phyloP scores from a whole-genome alignment of 768 basidiomycete genomes.

The Russula sp. region DNA sequence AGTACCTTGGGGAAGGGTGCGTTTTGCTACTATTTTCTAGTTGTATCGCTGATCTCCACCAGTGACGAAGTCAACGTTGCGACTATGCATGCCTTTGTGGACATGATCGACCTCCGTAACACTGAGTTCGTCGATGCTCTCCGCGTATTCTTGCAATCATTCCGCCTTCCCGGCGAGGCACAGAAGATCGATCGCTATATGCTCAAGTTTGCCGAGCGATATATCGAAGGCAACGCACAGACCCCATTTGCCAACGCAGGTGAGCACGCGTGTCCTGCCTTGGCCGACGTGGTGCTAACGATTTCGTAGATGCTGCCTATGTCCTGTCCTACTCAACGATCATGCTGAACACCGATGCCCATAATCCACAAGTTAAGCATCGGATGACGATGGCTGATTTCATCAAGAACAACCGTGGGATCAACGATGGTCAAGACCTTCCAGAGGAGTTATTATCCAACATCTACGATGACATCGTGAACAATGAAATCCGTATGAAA shows the following conservation, averaged over 20 bases:
- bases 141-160: slow-evolving; percentile 86
- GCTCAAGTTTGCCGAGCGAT: slow-evolving; percentile 98
- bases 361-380: slow-evolving; percentile 91
- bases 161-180: slow-evolving; percentile 94
- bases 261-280: slow-evolving; percentile 39
- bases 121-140: slow-evolving; percentile 85
- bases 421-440: slow-evolving; percentile 87
- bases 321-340: slow-evolving; percentile 94
- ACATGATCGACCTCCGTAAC: slow-evolving; percentile 82
- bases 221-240: slow-evolving; percentile 82
- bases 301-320: slow-evolving; percentile 76
- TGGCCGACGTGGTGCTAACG: not conserved
- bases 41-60: not conserved
- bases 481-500: slow-evolving; percentile 97
- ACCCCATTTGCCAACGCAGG: slow-evolving; percentile 93
- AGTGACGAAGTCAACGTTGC: slow-evolving; percentile 89
- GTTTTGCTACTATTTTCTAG: slow-evolving; percentile 34
- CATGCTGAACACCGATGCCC: slow-evolving; percentile 95
- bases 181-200: slow-evolving; percentile 99
- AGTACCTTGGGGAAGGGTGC: slow-evolving; percentile 96
- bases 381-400: slow-evolving; percentile 94
- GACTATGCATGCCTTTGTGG: slow-evolving; percentile 97
- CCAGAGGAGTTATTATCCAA: slow-evolving; percentile 76
- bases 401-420: slow-evolving; percentile 91
- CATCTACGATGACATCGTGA: slow-evolving; percentile 88